These are phyloP conservation scores for Coemansia umbellata DNA, from an alignment of 192 early-diverging fungal genomes.

Conservation along the genomic window DNA sequence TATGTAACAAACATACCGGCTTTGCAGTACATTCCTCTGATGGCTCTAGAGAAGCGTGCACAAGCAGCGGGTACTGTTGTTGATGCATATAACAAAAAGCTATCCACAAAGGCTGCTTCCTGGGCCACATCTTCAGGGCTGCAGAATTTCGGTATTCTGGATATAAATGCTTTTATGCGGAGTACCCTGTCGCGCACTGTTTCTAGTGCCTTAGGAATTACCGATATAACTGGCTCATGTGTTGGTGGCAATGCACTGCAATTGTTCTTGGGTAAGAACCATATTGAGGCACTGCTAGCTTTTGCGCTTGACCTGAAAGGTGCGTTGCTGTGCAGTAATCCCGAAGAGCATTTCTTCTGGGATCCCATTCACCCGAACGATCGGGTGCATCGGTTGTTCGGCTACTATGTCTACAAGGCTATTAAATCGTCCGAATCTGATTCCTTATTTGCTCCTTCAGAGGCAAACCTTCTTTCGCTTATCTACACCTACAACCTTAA, in stretches of 20 bases:
- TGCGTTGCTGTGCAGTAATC: slow-evolving; percentile 1
- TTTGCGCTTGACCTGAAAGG: background rate
- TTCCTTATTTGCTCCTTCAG: background rate
- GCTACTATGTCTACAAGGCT: slow-evolving; percentile 17
- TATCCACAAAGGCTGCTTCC: background rate
- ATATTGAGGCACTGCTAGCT: background rate
- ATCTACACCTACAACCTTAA: background rate
- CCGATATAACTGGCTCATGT: slow-evolving; percentile 10
- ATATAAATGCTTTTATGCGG: slow-evolving; percentile 10
- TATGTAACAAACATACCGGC: slow-evolving; percentile 9
- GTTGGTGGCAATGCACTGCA: slow-evolving; percentile 11
- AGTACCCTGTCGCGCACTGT: background rate
- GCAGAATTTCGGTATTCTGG: background rate
- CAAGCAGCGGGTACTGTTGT: background rate
- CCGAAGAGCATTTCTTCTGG: slow-evolving; percentile 14
- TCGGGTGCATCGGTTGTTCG: slow-evolving; percentile 23
- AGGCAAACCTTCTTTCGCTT: background rate
- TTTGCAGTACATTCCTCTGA: slow-evolving; percentile 9
- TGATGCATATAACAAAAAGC: slow-evolving; percentile 8
- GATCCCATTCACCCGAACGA: slow-evolving; percentile 27
- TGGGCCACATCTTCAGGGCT: background rate
- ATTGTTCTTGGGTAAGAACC: background rate
- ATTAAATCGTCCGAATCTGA: background rate
- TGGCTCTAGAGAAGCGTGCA: background rate
- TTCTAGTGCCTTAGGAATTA: background rate